Conservation (phyloP, 805 yeast species). For the Torulaspora gathmanii region DNA sequence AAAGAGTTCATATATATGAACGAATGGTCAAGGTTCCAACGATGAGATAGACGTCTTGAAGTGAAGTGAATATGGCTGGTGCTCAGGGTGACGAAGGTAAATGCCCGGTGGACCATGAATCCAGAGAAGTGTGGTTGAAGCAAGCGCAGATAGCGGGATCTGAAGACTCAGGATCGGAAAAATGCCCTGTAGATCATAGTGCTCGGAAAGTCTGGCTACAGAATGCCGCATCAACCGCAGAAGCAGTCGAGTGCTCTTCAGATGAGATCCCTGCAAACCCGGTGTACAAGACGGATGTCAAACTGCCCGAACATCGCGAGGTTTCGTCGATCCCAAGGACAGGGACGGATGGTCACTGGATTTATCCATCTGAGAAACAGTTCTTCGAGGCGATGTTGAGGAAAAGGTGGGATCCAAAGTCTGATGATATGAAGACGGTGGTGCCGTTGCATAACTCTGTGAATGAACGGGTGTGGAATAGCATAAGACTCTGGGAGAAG, state of each 20-base stretch:
- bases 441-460: constrained; percentile 94
- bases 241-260: constrained; percentile 44
- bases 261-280: constrained; percentile 35
- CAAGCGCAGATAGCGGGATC: constrained; percentile 22
- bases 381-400: constrained; percentile 92
- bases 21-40: too few relatives aligned
- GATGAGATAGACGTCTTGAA: not conserved
- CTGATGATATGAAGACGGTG: constrained; percentile 78
- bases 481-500: constrained; percentile 78
- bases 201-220: constrained; percentile 54
- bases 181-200: constrained; percentile 68
- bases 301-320: constrained; percentile 68
- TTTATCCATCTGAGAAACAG: constrained; percentile 93
- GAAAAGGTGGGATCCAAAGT: constrained; percentile 80
- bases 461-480: constrained; percentile 88
- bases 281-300: constrained; percentile 34
- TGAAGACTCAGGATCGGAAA: constrained; percentile 11
- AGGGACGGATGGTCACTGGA: constrained; percentile 67
- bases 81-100: constrained; percentile 18
- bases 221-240: constrained; percentile 23
- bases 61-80: not conserved
- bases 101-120: constrained; percentile 69
- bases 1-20: too few relatives aligned
- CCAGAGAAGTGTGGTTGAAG: constrained; percentile 55
- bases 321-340: constrained; percentile 81